Percentiles rank a stretch among this genome's conserved stretches.
These are phyloP conservation scores for Spergularia azorica DNA, from an alignment of 179 eudicot species.

Conservation along the genomic window DNA sequence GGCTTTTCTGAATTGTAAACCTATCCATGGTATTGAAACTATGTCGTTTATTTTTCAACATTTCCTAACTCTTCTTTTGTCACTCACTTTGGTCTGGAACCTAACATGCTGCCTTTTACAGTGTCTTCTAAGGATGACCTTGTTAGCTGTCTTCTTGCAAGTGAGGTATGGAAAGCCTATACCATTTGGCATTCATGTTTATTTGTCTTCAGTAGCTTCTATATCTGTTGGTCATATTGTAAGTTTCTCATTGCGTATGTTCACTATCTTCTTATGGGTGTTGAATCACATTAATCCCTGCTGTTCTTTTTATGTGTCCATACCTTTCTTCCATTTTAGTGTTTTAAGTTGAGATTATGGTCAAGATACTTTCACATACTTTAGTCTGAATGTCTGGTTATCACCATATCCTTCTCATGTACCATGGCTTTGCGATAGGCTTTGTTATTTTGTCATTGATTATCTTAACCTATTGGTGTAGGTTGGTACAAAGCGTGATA, in stretches of 20 bases:
- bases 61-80: not conserved
- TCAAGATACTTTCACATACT: not conserved
- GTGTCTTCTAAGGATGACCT: conserved; percentile 73
- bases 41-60: not conserved
- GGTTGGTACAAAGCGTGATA: conserved; percentile 75
- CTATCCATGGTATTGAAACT: conserved; percentile 39
- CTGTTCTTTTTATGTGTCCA: not conserved
- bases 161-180: conserved; percentile 50
- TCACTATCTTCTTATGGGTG: not conserved
- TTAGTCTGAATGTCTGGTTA: not conserved
- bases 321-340: not conserved
- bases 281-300: not conserved
- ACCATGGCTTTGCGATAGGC: not conserved
- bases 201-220: not conserved
- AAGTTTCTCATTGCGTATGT: not conserved
- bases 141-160: conserved; percentile 68
- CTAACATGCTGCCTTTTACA: conserved; percentile 38
- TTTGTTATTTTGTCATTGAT: not conserved
- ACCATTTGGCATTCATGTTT: not conserved
- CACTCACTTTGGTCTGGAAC: not conserved
- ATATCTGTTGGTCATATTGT: not conserved
- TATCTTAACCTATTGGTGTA: conserved; percentile 31
- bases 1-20: conserved; percentile 61
- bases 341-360: not conserved
- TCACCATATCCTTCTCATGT: not conserved